Evolutionary conservation across 768 basidiomycete genomes (phyloP).

Genomic region (Russula sp.): DNA sequence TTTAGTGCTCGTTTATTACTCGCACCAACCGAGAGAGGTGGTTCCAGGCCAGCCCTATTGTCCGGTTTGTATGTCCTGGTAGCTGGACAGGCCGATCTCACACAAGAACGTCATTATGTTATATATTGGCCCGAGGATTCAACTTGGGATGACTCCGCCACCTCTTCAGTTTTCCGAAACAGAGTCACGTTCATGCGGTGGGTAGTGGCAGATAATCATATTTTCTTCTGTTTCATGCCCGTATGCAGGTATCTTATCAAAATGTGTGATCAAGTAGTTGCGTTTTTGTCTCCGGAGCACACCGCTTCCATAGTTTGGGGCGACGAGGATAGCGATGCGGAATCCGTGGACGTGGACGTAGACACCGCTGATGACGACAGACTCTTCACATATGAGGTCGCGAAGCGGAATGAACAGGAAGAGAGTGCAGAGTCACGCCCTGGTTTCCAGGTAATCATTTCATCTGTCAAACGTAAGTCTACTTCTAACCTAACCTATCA

Average conservation of each 20-base stretch:
- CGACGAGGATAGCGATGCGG: slow-evolving; percentile 34
- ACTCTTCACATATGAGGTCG: slow-evolving; percentile 53
- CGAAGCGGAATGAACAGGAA: slow-evolving; percentile 54
- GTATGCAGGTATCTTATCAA: slow-evolving; percentile 54
- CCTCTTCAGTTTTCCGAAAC: slow-evolving; percentile 47
- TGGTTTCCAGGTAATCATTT: slow-evolving; percentile 46
- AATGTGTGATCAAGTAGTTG: slow-evolving; percentile 53
- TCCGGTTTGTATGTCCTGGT: slow-evolving; percentile 52
- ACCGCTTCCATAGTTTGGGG: slow-evolving; percentile 46
- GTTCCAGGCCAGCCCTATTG: slow-evolving; percentile 37
- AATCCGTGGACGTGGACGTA: slow-evolving; percentile 38
- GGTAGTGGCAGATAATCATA: not conserved
- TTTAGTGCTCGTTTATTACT: slow-evolving; percentile 31
- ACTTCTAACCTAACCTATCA: not conserved
- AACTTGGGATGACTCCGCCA: slow-evolving; percentile 54
- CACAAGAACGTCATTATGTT: slow-evolving; percentile 41
- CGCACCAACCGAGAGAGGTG: slow-evolving; percentile 24
- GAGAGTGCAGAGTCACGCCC: slow-evolving; percentile 45
- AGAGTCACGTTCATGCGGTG: slow-evolving; percentile 63
- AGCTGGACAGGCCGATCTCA: slow-evolving; percentile 1
- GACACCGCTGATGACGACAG: slow-evolving; percentile 46
- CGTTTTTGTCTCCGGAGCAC: slow-evolving; percentile 50
- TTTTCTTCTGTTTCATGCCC: not conserved
- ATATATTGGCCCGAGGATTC: slow-evolving; percentile 34
- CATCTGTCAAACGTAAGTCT: not conserved